Evolutionary conservation across 306 rosid genomes (phyloP), one percentile per base, ranked within the genome.

Genomic region (Canavalia ensiformis): DNA sequence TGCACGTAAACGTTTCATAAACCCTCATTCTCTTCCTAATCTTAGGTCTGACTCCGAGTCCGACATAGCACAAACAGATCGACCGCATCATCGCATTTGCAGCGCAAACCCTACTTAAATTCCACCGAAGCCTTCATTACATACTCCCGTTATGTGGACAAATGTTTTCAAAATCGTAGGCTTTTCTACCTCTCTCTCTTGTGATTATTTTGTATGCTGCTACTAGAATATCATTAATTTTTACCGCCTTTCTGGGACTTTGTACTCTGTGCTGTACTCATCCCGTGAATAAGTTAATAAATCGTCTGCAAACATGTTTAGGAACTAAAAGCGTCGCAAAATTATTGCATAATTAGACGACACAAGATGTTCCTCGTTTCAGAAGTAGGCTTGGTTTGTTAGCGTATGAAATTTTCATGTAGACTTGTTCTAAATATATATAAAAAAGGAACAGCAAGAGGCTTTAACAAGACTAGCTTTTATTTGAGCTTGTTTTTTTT

Each of bases 131-230:
- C 64, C 12, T 74, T 65, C 81, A 13, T 42, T 67, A 34, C 54
- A 0, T 59, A 44, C 66, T 37, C 74, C 33, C 77, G 79, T 59
- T 41, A 87, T 87, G 90, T 87, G 88, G 90, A 87, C 88, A 2
- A 87, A 87, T 81, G 86, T 84, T 56, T 87, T 87, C 82, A 87
- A 84, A 84, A 68, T 87, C 75, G 88, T 87, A 84, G 34, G 90
- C 73, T 68, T 73, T 56, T 56, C 35, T 9, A 0, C 59, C 33
- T 56, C 60, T 80, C 3, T 0, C 29, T 9, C 47, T 7, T 37
- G 5, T 57, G 39, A 25, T 54, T 33, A 8, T 33, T 56, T 33
- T 55, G 34, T 39, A 18, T 79, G 37, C 55, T 78, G 54, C 29
- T 2, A 31, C 41, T 58, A 7, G n/a, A 64, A 37, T 65, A 18